Evolutionary conservation across 805 yeast species (phyloP).

Genomic region (Wickerhamiella siamensis): DNA sequence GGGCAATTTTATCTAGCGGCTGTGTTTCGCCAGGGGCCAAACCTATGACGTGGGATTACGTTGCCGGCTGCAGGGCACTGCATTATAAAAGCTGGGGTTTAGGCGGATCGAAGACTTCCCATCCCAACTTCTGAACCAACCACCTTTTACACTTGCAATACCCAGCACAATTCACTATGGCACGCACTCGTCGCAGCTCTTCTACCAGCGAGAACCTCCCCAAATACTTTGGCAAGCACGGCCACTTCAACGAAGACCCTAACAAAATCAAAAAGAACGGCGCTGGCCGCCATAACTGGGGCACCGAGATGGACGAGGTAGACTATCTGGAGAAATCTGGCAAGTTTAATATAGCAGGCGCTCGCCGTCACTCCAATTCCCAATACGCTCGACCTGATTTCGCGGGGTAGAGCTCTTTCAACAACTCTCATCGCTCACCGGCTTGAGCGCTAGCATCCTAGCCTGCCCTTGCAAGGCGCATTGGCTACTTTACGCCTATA

Average conservation of each 20-base stretch:
- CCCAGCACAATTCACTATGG: constrained; percentile 10
- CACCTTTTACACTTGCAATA: background rate
- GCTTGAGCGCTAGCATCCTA: too few species aligned
- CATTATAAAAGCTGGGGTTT: background rate
- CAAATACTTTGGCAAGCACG: constrained; percentile 68
- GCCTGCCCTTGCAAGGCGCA: too few species aligned
- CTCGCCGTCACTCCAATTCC: constrained; percentile 27
- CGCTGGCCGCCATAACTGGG: constrained; percentile 83
- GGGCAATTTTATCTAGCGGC: too few species aligned
- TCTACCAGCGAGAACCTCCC: constrained; percentile 42
- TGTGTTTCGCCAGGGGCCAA: too few species aligned
- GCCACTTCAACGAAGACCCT: constrained; percentile 55
- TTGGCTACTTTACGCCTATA: too few species aligned
- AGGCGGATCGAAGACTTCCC: background rate
- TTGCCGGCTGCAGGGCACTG: background rate
- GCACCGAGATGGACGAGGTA: constrained; percentile 52
- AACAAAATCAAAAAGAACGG: constrained; percentile 70
- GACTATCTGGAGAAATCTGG: constrained; percentile 47
- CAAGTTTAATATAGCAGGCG: constrained; percentile 30
- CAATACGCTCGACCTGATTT: background rate
- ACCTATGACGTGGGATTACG: background rate
- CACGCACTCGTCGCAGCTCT: constrained; percentile 24
- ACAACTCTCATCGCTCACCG: too few species aligned
- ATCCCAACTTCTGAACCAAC: background rate
- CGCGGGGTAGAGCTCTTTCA: too few species aligned